Conservation (phyloP, 73 alveolate species). For the Stentor coeruleus region DNA sequence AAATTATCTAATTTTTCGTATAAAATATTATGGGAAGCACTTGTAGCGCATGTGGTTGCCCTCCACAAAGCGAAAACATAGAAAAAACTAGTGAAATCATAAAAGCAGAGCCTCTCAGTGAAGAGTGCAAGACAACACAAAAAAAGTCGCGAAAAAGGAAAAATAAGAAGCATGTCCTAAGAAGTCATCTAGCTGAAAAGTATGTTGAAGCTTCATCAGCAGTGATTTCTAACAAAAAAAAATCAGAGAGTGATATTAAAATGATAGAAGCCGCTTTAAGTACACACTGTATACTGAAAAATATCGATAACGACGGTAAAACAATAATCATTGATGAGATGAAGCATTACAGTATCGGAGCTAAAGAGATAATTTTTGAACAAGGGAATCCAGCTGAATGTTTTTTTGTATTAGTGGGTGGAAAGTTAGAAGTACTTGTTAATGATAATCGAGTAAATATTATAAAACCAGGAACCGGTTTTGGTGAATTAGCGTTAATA, state of each 20-base stretch:
- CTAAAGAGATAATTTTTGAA: conserved; percentile 9
- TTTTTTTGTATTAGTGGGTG: background rate
- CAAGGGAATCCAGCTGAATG: background rate
- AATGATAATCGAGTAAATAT: background rate
- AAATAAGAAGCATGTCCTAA: too few relatives aligned
- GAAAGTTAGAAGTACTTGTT: background rate
- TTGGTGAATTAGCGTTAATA: background rate
- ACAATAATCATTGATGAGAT: background rate
- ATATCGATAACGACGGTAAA: background rate
- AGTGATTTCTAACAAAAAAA: background rate
- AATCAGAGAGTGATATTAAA: background rate
- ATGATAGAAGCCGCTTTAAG: background rate
- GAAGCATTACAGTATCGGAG: background rate
- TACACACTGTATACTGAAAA: background rate
- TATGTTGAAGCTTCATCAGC: background rate
- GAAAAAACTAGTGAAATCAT: background rate
- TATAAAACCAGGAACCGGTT: background rate
- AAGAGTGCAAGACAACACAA: background rate
- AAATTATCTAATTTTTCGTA: too few relatives aligned
- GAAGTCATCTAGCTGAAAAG: background rate
- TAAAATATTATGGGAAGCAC: background rate
- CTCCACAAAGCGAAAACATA: background rate
- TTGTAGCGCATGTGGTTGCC: background rate
- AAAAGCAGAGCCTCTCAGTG: background rate
- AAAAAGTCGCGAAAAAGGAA: background rate